Conservation (phyloP, 1,284 basidiomycete species). For the Microbotryum violaceum region DNA sequence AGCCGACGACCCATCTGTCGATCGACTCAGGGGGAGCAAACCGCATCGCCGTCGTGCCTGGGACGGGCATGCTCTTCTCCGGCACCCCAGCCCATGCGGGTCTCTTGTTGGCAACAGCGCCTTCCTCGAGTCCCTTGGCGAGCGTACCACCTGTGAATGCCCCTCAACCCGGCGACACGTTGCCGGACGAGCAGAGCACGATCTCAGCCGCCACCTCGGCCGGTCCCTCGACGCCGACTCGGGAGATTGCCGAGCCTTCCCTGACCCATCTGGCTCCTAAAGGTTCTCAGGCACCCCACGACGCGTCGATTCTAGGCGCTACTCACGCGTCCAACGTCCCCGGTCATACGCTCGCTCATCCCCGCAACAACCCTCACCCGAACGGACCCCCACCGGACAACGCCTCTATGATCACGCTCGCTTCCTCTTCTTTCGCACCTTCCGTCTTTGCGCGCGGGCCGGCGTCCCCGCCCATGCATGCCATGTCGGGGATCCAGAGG, state of each 20-base stretch:
- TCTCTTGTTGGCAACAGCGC: neutral
- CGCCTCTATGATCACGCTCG: slow-evolving; percentile 82
- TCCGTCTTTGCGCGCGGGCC: slow-evolving; percentile 5
- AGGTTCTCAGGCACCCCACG: neutral
- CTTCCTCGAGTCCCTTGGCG: slow-evolving; percentile 7
- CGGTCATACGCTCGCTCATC: slow-evolving; percentile 79
- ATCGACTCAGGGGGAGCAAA: slow-evolving; percentile 79
- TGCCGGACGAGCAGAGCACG: slow-evolving; percentile 1
- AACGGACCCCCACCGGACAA: slow-evolving; percentile 82
- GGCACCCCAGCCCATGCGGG: slow-evolving; percentile 10
- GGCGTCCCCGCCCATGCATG: slow-evolving; percentile 12
- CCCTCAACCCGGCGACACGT: neutral
- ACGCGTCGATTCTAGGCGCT: slow-evolving; percentile 43
- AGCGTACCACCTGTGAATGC: slow-evolving; percentile 42
- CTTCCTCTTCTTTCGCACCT: slow-evolving; percentile 75
- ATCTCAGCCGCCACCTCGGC: slow-evolving; percentile 12
- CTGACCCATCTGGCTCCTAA: slow-evolving; percentile 2
- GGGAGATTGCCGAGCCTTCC: neutral
- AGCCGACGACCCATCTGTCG: slow-evolving; percentile 86
- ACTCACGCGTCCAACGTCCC: slow-evolving; percentile 91
- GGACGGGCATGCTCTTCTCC: slow-evolving; percentile 43
- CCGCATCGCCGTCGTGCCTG: slow-evolving; percentile 36
- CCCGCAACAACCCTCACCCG: slow-evolving; percentile 87
- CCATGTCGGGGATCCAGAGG: slow-evolving; percentile 4
- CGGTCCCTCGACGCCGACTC: neutral